Percentiles rank a stretch among this genome's conserved stretches.
Evolutionary conservation across 2,329 filamentous ascomycete species (phyloP).

Genomic region (Uncinocarpus reesii): DNA sequence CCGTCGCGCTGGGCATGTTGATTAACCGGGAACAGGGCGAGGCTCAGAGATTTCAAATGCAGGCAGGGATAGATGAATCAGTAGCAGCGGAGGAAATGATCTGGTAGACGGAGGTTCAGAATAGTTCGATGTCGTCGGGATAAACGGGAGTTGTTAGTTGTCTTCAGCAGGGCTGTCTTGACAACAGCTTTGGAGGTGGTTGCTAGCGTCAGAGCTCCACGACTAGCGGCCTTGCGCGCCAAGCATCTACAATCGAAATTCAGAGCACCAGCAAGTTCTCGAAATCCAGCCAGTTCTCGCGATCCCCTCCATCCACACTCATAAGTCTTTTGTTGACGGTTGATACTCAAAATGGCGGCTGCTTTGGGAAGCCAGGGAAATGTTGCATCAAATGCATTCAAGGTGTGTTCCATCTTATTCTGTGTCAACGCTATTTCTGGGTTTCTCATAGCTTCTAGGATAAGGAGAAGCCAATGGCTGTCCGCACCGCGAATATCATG

Average conservation of each 20-base stretch:
- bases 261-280: conserved; percentile 1
- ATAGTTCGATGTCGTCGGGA: neutral
- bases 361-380: conserved; percentile 38
- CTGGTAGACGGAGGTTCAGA: neutral
- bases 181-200: conserved; percentile 1
- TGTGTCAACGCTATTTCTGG: neutral
- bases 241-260: conserved; percentile 15
- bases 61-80: neutral
- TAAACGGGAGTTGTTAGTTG: neutral
- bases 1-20: conserved; percentile 83
- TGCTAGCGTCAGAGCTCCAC: conserved; percentile 11
- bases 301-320: conserved; percentile 18
- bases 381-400: conserved; percentile 56
- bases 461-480: conserved; percentile 98
- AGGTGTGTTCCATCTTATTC: conserved; percentile 36
- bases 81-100: neutral
- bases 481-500: conserved; percentile 91
- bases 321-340: conserved; percentile 18
- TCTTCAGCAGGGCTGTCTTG: conserved; percentile 7
- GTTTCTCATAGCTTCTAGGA: conserved; percentile 43
- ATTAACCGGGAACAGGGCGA: conserved; percentile 21
- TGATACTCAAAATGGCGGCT: conserved; percentile 41
- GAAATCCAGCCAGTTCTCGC: conserved; percentile 16
- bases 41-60: neutral
- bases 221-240: conserved; percentile 14